Evolutionary conservation across 495 filamentous ascomycete species (phyloP), one percentile per base, ranked within the genome.

Genomic region (Filosporella fistucella): DNA sequence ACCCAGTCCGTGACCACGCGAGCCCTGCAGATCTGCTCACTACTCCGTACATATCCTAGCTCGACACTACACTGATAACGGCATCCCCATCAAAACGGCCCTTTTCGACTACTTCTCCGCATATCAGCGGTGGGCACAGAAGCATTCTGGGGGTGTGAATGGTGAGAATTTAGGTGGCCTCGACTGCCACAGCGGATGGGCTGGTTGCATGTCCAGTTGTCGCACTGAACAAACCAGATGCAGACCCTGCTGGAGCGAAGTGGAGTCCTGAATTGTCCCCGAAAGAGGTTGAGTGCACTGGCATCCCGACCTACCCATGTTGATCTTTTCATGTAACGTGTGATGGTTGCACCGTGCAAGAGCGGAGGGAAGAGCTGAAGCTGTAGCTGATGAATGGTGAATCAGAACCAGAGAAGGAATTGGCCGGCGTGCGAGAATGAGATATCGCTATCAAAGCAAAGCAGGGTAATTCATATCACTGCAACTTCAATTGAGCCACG

Each of bases 131-230:
- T 20, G n/a, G 16, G 37, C 37, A 41, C 37, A 14, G 16, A 41
- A 17, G 21, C 7, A n/a, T 13, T 20, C 11, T 4, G 11, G 5
- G 11, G 22, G n/a, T 44, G 23, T 42, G 41, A 26, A 18, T 29
- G 23, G 41, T 44, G 41, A 44, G 41, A 22, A 38, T 46, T 46
- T n/a, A n/a, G n/a, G n/a, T n/a, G n/a, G n/a, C n/a, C n/a, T 37
- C 17, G 35, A 20, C 28, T 46, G 37, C 43, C 30, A 29, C 43
- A 25, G 43, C 37, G n/a, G n/a, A n/a, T n/a, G n/a, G 29, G 42
- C 43, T 46, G 43, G 43, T 46, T 46, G 43, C 43, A 46, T 30
- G 37, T n/a, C n/a, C n/a, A n/a, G n/a, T n/a, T n/a, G n/a, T n/a
- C n/a, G n/a, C n/a, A n/a, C n/a, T n/a, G n/a, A n/a, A n/a, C n/a